Percentiles rank a stretch among this genome's conserved stretches.
Conservation (phyloP, 2,329 filamentous ascomycete species). For the Pyricularia sp. region DNA sequence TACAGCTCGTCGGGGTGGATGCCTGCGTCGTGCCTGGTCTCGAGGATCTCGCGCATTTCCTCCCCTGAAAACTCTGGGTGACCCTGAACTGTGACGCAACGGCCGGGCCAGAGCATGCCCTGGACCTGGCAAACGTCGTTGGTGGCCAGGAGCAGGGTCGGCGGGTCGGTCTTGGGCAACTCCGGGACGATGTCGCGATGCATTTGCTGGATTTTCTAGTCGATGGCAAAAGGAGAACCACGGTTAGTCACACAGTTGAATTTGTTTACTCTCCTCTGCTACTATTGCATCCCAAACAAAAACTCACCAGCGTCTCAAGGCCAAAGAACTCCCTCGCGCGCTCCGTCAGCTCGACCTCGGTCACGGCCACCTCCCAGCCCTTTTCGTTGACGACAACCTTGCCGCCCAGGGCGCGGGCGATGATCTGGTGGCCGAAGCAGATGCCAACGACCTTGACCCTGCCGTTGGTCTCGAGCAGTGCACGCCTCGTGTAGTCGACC, state of each 20-base stretch:
- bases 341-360: slow-evolving; percentile 55
- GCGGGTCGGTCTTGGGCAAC: slow-evolving; percentile 51
- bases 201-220: slow-evolving; percentile 71
- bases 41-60: slow-evolving; percentile 62
- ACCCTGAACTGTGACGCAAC: slow-evolving; percentile 70
- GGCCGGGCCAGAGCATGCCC: slow-evolving; percentile 61
- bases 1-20: slow-evolving; percentile 63
- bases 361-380: slow-evolving; percentile 79
- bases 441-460: slow-evolving; percentile 66
- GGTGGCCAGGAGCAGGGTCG: slow-evolving; percentile 40
- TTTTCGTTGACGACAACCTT: slow-evolving; percentile 56
- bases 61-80: slow-evolving; percentile 74
- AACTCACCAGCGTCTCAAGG: slow-evolving; percentile 44
- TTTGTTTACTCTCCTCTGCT: no score
- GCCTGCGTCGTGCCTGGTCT: slow-evolving; percentile 52
- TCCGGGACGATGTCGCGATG: slow-evolving; percentile 67
- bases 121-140: slow-evolving; percentile 65
- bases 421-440: slow-evolving; percentile 83
- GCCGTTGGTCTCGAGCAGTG: slow-evolving; percentile 41
- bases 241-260: neutral
- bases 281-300: no score
- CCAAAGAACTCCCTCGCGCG: slow-evolving; percentile 66
- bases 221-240: neutral
- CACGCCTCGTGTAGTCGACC: slow-evolving; percentile 54
- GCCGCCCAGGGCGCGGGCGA: slow-evolving; percentile 61